Evolutionary conservation across 2,329 filamentous ascomycete genomes (phyloP), one percentile per base, ranked within the genome.

Genomic region (Myriosclerotinia curreyana): DNA sequence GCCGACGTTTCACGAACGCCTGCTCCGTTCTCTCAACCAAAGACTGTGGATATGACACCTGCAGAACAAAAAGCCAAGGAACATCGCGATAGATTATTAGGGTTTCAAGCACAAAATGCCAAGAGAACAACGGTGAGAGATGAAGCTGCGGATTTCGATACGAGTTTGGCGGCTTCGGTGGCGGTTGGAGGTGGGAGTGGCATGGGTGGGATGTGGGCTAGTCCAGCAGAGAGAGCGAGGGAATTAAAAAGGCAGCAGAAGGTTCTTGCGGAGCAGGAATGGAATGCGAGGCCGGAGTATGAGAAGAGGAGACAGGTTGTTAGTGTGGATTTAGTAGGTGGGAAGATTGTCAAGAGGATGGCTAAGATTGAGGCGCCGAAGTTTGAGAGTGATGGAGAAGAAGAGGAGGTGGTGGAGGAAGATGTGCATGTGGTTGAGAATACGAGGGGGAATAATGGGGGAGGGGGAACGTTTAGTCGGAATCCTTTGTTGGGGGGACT

Each of bases 231-330:
- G 74, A 80, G 88, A 55, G 88, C 88, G 2, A 79, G 84, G 71
- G 85, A 89, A 70, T 76, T 91, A 63, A 90, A 89, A 74, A 82
- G 82, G 68, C 88, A 91, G 75, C 88, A 90, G 75, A 85, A 85
- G 66, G 81, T 88, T 2, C 74, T 89, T 63, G 79, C 86, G 12
- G 87, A 90, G 72, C 82, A 88, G 75, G 86, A 90, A 66, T 89
- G 88, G 81, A 84, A 84, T 69, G 82, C 85, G 11, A 78, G 82
- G 54, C 87, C 87, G 0, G 88, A 90, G 67, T 91, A 86, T 75
- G 88, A 91, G 77, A 90, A 88, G 79, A 81, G 86, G 68, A 82
- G 81, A 68, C 82, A 88, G 7, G 84, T 91, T 2, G 85, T 89
- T 66, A 88, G 85, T 70, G 82, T 91, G 67, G 87, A 90, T 75